Conservation (phyloP, 2,329 filamentous ascomycete genomes). For the Ascochyta clinopodiicola region DNA sequence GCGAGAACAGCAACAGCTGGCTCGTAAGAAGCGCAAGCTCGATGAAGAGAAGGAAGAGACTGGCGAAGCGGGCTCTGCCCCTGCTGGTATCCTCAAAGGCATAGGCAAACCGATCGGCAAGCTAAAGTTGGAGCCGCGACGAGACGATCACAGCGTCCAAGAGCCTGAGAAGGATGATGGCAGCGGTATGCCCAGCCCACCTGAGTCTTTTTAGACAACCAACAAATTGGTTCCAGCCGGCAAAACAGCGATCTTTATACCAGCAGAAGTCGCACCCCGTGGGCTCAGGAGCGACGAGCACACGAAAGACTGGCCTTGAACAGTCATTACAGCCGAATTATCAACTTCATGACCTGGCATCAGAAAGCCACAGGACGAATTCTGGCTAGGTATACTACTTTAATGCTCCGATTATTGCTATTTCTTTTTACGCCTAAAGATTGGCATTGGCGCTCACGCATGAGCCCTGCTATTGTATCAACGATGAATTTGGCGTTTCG, state of each 20-base stretch:
- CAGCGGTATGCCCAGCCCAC: conserved; percentile 80
- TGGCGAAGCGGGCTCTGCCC: conserved; percentile 29
- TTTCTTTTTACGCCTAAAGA: conserved; percentile 14
- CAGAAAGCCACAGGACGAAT: neutral
- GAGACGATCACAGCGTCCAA: conserved; percentile 68
- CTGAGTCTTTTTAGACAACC: conserved; percentile 66
- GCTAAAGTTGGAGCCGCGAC: conserved; percentile 55
- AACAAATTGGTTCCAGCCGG: neutral
- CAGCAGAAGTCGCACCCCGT: neutral
- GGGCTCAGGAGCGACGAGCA: neutral
- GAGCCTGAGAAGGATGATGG: conserved; percentile 72
- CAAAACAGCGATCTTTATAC: neutral
- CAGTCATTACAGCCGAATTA: conserved; percentile 8
- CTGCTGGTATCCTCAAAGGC: conserved; percentile 37
- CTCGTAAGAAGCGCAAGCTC: conserved; percentile 85
- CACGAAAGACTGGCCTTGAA: neutral
- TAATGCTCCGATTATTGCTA: conserved; percentile 13
- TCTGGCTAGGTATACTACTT: conserved; percentile 6
- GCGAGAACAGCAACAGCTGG: conserved; percentile 80
- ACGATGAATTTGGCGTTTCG: conserved; percentile 26
- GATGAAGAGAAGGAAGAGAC: conserved; percentile 54
- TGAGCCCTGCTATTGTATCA: conserved; percentile 9
- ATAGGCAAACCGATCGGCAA: conserved; percentile 64
- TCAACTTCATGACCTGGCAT: conserved; percentile 4
- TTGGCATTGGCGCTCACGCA: conserved; percentile 1